Evolutionary conservation across 305 asterid genomes (phyloP).

Genomic region (Solanum hybrid): DNA sequence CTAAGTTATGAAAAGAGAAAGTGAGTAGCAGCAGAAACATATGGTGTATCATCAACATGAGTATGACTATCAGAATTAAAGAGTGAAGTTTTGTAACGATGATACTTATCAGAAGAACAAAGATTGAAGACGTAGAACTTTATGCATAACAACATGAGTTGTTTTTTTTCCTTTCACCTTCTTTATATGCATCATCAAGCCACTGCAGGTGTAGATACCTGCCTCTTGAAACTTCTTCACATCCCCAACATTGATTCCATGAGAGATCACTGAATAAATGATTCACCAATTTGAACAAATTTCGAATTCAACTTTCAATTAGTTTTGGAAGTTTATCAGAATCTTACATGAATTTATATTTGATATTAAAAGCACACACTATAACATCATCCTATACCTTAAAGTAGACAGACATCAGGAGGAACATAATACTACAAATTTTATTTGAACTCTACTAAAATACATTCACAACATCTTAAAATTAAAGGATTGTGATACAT

Average conservation of each 20-base stretch:
- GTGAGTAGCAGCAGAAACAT: not conserved
- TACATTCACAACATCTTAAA: not conserved
- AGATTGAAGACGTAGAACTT: not conserved
- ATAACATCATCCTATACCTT: not conserved
- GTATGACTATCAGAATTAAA: not conserved
- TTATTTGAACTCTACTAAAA: not conserved
- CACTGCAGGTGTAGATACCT: constrained; percentile 86
- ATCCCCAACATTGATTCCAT: constrained; percentile 95
- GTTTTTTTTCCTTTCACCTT: constrained; percentile 42
- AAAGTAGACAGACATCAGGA: not conserved
- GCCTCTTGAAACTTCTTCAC: constrained; percentile 97
- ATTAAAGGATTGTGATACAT: not conserved
- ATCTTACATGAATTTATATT: not conserved
- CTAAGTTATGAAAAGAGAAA: constrained; percentile 37
- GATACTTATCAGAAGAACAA: not conserved
- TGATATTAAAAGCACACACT: not conserved
- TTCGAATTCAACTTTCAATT: not conserved
- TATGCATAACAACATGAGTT: not conserved
- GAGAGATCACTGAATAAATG: constrained; percentile 55
- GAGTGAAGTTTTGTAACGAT: constrained; percentile 48
- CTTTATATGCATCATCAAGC: constrained; percentile 95
- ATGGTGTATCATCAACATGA: not conserved
- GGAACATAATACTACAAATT: no score
- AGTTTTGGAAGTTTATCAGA: not conserved
- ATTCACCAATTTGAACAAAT: not conserved